phyloP scores from a whole-genome alignment of 805 yeast species.

The Candida gorgasii region DNA sequence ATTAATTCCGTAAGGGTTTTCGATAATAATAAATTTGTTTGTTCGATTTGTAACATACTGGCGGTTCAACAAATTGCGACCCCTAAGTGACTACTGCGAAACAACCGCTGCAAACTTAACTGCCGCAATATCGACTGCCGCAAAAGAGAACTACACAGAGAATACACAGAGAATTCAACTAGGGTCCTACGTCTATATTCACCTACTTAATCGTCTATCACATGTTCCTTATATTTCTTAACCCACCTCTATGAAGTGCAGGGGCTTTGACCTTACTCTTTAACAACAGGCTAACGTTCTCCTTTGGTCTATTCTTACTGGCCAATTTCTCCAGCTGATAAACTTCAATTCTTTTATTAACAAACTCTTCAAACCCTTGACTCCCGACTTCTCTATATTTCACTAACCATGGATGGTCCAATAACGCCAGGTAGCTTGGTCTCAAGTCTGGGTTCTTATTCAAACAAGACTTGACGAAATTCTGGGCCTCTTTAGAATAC shows the following conservation, averaged over 20 bases:
- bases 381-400: slow-evolving; percentile 35
- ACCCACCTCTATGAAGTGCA: slow-evolving; percentile 45
- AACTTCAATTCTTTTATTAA: slow-evolving; percentile 20
- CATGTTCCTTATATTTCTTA: slow-evolving; percentile 16
- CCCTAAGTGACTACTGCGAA: no score
- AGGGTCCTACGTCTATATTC: no score
- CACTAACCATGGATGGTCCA: slow-evolving; percentile 82
- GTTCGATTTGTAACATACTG: slow-evolving; percentile 80
- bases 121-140: no score
- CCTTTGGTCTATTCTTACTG: slow-evolving; percentile 23
- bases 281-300: slow-evolving; percentile 40
- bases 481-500: slow-evolving; percentile 75
- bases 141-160: no score
- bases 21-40: slow-evolving; percentile 78
- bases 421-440: slow-evolving; percentile 74
- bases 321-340: slow-evolving; percentile 15
- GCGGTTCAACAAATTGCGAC: not conserved
- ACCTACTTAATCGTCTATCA: not conserved
- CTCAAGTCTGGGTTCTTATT: slow-evolving; percentile 79
- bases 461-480: slow-evolving; percentile 75
- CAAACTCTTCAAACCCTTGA: slow-evolving; percentile 18
- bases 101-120: no score
- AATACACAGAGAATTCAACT: no score
- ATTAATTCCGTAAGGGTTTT: slow-evolving; percentile 77
- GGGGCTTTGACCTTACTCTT: slow-evolving; percentile 43